phyloP scores from a whole-genome alignment of 768 basidiomycete species.

The Hygrophoropsis aurantiaca region DNA sequence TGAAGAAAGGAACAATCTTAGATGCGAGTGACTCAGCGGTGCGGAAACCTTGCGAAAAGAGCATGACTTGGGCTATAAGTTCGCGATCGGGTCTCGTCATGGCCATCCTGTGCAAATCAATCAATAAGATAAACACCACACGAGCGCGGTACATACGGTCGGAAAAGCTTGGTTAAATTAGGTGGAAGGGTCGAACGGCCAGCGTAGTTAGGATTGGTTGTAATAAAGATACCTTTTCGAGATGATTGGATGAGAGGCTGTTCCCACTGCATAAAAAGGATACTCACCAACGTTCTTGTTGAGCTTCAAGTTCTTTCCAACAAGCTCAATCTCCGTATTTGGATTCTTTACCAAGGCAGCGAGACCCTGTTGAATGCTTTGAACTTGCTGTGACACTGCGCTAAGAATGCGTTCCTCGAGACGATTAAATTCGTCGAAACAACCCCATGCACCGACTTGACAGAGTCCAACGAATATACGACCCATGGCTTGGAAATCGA shows the following conservation, averaged over 20 bases:
- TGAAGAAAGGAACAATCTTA: constrained; percentile 99
- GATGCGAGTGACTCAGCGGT: constrained; percentile 97
- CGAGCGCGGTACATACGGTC: constrained; percentile 63
- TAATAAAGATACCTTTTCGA: constrained; percentile 88
- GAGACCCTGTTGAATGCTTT: constrained; percentile 96
- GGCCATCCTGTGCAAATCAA: constrained; percentile 69
- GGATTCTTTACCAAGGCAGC: constrained; percentile 81
- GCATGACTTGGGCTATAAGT: constrained; percentile 98
- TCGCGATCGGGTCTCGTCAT: constrained; percentile 99
- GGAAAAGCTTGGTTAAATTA: constrained; percentile 88
- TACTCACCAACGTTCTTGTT: constrained; percentile 85
- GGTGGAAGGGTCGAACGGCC: constrained; percentile 91
- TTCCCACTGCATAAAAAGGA: constrained; percentile 6
- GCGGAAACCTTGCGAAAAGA: constrained; percentile 99
- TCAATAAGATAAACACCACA: constrained; percentile 5
- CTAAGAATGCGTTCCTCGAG: constrained; percentile 96
- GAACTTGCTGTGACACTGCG: constrained; percentile 98
- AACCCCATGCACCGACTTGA: constrained; percentile 99
- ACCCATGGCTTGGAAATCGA: constrained; percentile 99
- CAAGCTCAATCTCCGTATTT: constrained; percentile 89
- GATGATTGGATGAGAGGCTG: not conserved
- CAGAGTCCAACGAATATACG: constrained; percentile 98
- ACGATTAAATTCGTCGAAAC: constrained; percentile 97
- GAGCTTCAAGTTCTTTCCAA: constrained; percentile 91
- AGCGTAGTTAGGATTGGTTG: constrained; percentile 98